Conservation (phyloP, 805 yeast genomes). For the Helenozyma baotianmanensis region DNA sequence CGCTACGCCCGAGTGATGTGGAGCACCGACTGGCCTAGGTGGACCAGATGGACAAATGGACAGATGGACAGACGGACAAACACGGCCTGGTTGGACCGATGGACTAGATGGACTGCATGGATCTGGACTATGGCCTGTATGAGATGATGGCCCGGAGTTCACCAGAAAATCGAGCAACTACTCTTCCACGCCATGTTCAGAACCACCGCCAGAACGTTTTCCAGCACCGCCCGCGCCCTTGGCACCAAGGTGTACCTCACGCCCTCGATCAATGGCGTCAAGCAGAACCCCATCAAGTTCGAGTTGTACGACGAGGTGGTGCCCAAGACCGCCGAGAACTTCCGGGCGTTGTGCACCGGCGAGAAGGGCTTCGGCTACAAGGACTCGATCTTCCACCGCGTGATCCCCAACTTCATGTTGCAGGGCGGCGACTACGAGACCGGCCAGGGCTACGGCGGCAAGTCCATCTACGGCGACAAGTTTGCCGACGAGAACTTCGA, state of each 20-base stretch:
- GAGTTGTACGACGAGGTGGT: slow-evolving; percentile 16
- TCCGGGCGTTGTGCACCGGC: slow-evolving; percentile 16
- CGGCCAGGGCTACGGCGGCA: slow-evolving; percentile 14
- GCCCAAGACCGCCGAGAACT: slow-evolving; percentile 17
- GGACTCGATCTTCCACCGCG: slow-evolving; percentile 15
- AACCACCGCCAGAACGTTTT: slow-evolving; percentile 42
- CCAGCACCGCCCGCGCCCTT: slow-evolving; percentile 40
- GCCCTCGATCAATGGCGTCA: slow-evolving; percentile 40
- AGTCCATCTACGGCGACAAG: slow-evolving; percentile 16
- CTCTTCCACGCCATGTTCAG: slow-evolving; percentile 22
- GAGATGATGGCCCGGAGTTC: too few species aligned
- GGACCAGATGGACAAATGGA: too few species aligned
- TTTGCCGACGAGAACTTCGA: slow-evolving; percentile 15
- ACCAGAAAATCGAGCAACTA: too few species aligned
- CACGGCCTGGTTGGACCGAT: too few species aligned
- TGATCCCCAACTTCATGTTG: slow-evolving; percentile 16
- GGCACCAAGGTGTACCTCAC: slow-evolving; percentile 57
- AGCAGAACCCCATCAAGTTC: slow-evolving; percentile 18
- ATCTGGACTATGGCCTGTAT: too few species aligned
- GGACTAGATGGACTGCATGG: too few species aligned
- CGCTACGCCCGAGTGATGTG: too few species aligned
- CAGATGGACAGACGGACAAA: too few species aligned
- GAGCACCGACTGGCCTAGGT: too few species aligned
- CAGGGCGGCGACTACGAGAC: slow-evolving; percentile 16
- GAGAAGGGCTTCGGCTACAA: slow-evolving; percentile 18